Percentiles rank a stretch among this genome's conserved stretches.
Evolutionary conservation across 179 eudicot species (phyloP).

Genomic region (Silene coronaria): DNA sequence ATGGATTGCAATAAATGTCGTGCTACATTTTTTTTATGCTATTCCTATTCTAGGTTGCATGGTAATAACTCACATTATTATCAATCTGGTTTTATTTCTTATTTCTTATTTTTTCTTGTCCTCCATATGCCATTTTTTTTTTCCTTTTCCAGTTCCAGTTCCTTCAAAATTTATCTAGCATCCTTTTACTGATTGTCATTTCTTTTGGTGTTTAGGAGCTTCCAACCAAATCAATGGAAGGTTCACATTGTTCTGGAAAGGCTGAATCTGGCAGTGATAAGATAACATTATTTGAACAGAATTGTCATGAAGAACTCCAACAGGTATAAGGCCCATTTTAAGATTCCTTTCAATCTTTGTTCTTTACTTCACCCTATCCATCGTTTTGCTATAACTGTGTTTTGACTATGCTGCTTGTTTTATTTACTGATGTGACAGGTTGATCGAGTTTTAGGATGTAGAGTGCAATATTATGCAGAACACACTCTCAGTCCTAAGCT

Average conservation of each 20-base stretch:
- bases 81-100: not conserved
- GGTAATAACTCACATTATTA: not conserved
- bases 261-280: constrained; percentile 29
- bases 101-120: not conserved
- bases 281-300: constrained; percentile 24
- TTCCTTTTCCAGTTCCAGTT: not conserved
- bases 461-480: constrained; percentile 41
- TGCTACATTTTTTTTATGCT: not conserved
- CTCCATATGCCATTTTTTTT: not conserved
- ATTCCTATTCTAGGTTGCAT: not conserved
- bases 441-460: constrained; percentile 89
- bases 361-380: not conserved
- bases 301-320: constrained; percentile 33
- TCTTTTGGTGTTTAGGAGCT: constrained; percentile 29
- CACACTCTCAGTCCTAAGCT: constrained; percentile 23
- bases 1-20: not conserved
- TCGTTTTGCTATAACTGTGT: not conserved
- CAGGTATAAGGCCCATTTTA: constrained; percentile 41
- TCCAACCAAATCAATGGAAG: constrained; percentile 28
- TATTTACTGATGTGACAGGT: constrained; percentile 46
- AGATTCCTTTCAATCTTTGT: constrained; percentile 3
- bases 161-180: not conserved
- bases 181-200: constrained; percentile 6
- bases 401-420: constrained; percentile 9
- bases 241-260: constrained; percentile 27